Evolutionary conservation across 2,329 filamentous ascomycete genomes (phyloP).

Genomic region (Pseudodiploospora longispora): DNA sequence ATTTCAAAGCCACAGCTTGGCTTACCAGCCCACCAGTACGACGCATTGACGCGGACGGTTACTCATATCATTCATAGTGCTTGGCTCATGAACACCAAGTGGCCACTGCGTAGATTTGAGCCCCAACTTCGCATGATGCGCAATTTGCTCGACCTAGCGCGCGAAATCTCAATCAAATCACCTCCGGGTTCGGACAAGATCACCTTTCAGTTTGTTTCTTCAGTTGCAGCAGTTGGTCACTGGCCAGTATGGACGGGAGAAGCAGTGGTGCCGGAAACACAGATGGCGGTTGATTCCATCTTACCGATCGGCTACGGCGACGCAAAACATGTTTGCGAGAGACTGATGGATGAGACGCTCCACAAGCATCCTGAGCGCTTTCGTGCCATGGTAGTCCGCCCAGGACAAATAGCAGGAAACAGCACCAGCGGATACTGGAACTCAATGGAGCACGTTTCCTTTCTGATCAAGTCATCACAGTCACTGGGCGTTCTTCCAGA

Average conservation of each 20-base stretch:
- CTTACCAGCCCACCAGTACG: conserved; percentile 28
- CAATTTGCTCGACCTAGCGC: conserved; percentile 38
- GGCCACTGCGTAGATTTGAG: conserved; percentile 30
- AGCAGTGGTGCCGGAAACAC: conserved; percentile 33
- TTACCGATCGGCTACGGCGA: conserved; percentile 42
- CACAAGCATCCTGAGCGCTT: conserved; percentile 34
- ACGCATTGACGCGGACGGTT: conserved; percentile 24
- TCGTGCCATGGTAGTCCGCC: conserved; percentile 34
- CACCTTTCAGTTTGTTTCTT: conserved; percentile 34
- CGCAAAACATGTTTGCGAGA: conserved; percentile 43
- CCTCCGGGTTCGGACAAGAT: conserved; percentile 12
- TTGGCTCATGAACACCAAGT: conserved; percentile 36
- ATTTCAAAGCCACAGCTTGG: conserved; percentile 38
- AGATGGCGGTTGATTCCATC: conserved; percentile 28
- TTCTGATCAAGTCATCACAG: conserved; percentile 42
- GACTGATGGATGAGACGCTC: conserved; percentile 40
- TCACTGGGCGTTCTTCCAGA: conserved; percentile 33
- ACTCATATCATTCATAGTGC: conserved; percentile 46
- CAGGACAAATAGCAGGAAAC: conserved; percentile 46
- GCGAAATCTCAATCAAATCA: conserved; percentile 17
- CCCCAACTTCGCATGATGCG: conserved; percentile 36
- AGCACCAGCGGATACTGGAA: conserved; percentile 46
- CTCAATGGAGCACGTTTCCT: conserved; percentile 39
- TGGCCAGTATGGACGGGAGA: conserved; percentile 15
- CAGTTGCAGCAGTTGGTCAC: conserved; percentile 29